A percentile compares a stretch with the other conserved stretches of the same genome.
Conservation (phyloP, 768 basidiomycete species). For the Russula vinacea region DNA sequence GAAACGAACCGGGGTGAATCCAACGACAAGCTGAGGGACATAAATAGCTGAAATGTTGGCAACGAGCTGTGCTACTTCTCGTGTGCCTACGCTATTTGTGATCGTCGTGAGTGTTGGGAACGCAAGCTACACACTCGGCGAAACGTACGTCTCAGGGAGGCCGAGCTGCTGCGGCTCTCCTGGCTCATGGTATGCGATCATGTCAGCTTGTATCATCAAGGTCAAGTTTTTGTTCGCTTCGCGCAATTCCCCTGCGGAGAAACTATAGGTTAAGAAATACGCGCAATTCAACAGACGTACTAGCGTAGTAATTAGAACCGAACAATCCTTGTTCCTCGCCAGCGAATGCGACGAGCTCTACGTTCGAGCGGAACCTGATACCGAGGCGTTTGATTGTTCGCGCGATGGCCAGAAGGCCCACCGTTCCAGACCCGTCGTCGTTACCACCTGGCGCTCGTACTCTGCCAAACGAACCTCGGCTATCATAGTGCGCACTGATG, state of each 20-base stretch:
- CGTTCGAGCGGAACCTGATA: constrained; percentile 68
- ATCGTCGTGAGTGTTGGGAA: constrained; percentile 4
- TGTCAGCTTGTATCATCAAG: constrained; percentile 88
- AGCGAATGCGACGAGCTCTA: constrained; percentile 80
- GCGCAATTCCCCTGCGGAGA: constrained; percentile 53
- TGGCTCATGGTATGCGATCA: constrained; percentile 80
- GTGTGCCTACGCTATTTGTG: constrained; percentile 64
- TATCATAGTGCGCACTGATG: constrained; percentile 87
- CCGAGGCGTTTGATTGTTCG: constrained; percentile 63
- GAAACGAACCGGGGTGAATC: constrained; percentile 54
- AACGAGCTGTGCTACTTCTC: constrained; percentile 72
- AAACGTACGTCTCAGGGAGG: constrained; percentile 62
- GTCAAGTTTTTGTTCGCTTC: constrained; percentile 60
- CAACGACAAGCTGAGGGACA: constrained; percentile 72
- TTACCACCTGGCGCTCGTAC: constrained; percentile 63
- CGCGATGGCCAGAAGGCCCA: constrained; percentile 77
- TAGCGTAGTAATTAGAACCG: constrained; percentile 76
- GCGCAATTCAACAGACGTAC: constrained; percentile 44
- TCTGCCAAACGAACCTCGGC: constrained; percentile 82
- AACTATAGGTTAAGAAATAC: background rate
- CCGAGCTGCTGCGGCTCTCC: constrained; percentile 82
- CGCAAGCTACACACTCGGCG: background rate
- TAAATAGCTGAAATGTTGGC: constrained; percentile 75
- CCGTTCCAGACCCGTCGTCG: constrained; percentile 63
- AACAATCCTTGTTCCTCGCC: constrained; percentile 90